Percentiles rank a stretch among this genome's conserved stretches.
Conservation (phyloP, 1,139 yeast genomes). For the Ogataea hybrid region DNA sequence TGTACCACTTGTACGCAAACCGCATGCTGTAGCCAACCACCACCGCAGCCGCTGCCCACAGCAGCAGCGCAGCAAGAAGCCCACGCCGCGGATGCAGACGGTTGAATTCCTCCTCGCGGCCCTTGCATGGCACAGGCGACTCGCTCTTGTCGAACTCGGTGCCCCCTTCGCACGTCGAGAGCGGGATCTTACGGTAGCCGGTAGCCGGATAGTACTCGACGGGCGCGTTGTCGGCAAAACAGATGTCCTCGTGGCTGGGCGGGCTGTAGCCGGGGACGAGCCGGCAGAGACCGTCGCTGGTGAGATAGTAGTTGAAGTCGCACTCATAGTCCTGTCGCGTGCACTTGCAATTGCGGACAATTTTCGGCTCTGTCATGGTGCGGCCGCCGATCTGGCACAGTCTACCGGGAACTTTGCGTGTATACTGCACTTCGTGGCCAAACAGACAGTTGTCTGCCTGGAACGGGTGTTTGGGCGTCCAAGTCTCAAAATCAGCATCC, state of each 20-base stretch:
- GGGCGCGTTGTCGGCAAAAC: constrained; percentile 31
- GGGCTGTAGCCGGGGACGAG: constrained; percentile 47
- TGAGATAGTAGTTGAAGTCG: constrained; percentile 50
- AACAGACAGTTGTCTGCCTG: constrained; percentile 66
- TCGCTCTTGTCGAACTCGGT: constrained; percentile 27
- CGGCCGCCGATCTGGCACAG: constrained; percentile 53
- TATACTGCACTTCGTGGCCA: constrained; percentile 78
- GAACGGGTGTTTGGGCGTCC: constrained; percentile 77
- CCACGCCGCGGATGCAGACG: constrained; percentile 32
- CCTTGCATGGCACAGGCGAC: constrained; percentile 26
- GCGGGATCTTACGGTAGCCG: constrained; percentile 46
- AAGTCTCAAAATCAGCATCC: constrained; percentile 71
- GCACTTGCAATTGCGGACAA: constrained; percentile 47
- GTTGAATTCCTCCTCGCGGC: constrained; percentile 22
- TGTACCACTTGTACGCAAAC: constrained; percentile 18
- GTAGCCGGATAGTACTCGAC: constrained; percentile 41
- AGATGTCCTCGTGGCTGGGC: constrained; percentile 40
- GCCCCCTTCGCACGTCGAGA: constrained; percentile 47
- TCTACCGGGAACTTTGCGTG: constrained; percentile 43
- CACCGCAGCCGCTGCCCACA: constrained; percentile 22
- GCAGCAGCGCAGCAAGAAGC: constrained; percentile 30
- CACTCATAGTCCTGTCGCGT: constrained; percentile 54
- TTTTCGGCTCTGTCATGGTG: constrained; percentile 40
- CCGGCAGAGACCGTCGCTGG: constrained; percentile 46
- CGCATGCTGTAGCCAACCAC: constrained; percentile 29